Base-by-base conservation (phyloP, 148 eudicot species). In the Chenopodium suecicum region DNA sequence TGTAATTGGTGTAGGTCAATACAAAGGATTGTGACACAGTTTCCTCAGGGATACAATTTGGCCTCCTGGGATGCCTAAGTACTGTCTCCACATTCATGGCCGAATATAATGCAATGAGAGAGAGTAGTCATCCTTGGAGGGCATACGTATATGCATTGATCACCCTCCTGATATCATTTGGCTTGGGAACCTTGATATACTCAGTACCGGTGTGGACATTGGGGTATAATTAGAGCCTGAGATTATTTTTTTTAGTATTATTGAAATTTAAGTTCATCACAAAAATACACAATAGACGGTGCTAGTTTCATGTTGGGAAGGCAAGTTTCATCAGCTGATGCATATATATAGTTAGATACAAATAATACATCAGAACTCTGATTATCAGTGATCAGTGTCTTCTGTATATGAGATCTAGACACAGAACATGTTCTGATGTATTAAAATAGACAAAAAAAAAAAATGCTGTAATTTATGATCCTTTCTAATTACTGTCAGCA, bases 21-120 rank as follows among this genome's bases (percentile, higher is more conserved):
- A 91, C 87, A 0, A 73, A 82, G 77, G 79, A 70, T 3, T 93
- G 90, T 71, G 83, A 88, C 71, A 91, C 92, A 6, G 83, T 91
- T 19, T 91, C 94, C 17, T 60, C 88, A 4, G 98, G 92, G 14
- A 58, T 95, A 47, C 97, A 95, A 75, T 83, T 95, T 17, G 98
- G 98, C 2, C 73, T 95, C 19, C 48, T 91, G 86, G 97, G 98
- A 27, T 92, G 93, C 80, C 86, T 96, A 71, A 94, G 99, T 86
- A 94, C 99, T 7, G 99, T 96, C 41, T 96, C 98, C 14, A 96
- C 98, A 9, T 94, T 94, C 85, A 87, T 96, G 78, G 95, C 94
- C 2, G 99, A 96, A 80, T 91, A 88, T 63, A 85, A 90, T 80
- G 91, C 88, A 7, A 90, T 95, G 94, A 88, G 91, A 77, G 81